phyloP scores from a whole-genome alignment of 345 rosid species.

The Bruguiera gymnorhiza region DNA sequence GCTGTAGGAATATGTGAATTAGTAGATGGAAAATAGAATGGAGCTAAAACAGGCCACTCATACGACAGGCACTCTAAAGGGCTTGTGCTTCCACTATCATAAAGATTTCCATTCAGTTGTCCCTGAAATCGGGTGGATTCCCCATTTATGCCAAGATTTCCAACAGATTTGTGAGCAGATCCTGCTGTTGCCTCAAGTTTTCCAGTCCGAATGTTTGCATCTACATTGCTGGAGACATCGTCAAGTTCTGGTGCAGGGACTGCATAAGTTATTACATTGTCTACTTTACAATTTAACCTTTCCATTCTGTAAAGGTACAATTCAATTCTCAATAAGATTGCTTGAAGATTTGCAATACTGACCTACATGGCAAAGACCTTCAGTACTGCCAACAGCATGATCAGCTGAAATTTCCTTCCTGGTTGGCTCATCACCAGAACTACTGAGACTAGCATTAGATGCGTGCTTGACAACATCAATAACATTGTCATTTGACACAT shows the following conservation, averaged over 20 bases:
- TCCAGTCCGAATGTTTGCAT: slow-evolving; percentile 24
- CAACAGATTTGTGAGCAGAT: slow-evolving; percentile 28
- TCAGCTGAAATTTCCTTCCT: slow-evolving; percentile 31
- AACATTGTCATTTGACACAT: slow-evolving; percentile 21
- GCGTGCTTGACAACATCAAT: slow-evolving; percentile 14
- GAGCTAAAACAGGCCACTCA: slow-evolving; percentile 83
- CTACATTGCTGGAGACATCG: slow-evolving; percentile 30
- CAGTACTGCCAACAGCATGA: slow-evolving; percentile 25
- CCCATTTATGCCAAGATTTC: slow-evolving; percentile 35
- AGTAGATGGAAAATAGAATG: slow-evolving; percentile 65
- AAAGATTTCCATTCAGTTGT: slow-evolving; percentile 35
- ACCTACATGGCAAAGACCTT: slow-evolving; percentile 21
- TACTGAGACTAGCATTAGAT: slow-evolving; percentile 22
- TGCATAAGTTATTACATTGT: slow-evolving; percentile 26
- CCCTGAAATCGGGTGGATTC: slow-evolving; percentile 34
- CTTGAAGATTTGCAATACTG: slow-evolving; percentile 19
- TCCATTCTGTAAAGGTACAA: slow-evolving; percentile 23
- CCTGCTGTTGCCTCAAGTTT: slow-evolving; percentile 30
- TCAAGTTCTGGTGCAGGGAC: slow-evolving; percentile 26
- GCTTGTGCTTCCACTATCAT: slow-evolving; percentile 32
- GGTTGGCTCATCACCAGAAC: slow-evolving; percentile 36
- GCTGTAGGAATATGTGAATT: slow-evolving; percentile 81
- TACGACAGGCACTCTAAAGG: slow-evolving; percentile 60
- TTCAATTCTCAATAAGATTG: slow-evolving; percentile 22
- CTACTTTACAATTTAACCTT: slow-evolving; percentile 26